Evolutionary conservation across 495 filamentous ascomycete genomes (phyloP).

Genomic region (Letharia columbiana): DNA sequence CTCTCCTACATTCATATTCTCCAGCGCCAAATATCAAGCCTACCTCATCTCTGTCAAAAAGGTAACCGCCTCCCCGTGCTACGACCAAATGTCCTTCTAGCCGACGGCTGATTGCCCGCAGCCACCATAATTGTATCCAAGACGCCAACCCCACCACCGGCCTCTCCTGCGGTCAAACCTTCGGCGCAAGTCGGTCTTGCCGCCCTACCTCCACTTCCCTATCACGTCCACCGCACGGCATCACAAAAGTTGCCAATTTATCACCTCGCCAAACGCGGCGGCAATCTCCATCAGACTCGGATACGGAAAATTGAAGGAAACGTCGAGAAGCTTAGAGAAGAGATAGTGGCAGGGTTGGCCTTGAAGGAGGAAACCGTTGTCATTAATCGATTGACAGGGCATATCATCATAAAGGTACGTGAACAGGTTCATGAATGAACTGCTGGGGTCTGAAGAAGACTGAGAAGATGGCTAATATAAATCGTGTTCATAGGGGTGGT

Average conservation of each 20-base stretch:
- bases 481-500: conserved; percentile 37
- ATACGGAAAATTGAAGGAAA: conserved; percentile 76
- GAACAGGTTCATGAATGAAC: background rate
- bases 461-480: conserved; percentile 12
- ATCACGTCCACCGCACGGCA: conserved; percentile 63
- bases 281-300: conserved; percentile 64
- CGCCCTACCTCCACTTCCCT: conserved; percentile 43
- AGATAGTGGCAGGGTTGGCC: conserved; percentile 41
- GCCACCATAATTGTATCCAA: background rate
- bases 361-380: conserved; percentile 39
- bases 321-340: conserved; percentile 42
- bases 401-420: conserved; percentile 56
- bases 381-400: conserved; percentile 52
- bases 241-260: conserved; percentile 77
- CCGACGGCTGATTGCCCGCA: background rate
- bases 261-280: conserved; percentile 60
- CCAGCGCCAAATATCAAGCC: conserved; percentile 4
- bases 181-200: conserved; percentile 18
- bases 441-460: background rate
- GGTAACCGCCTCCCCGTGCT: background rate
- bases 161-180: background rate
- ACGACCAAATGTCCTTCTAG: background rate
- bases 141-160: background rate
- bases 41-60: conserved; percentile 5
- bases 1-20: conserved; percentile 5